phyloP scores from a whole-genome alignment of 345 rosid species.

The Salix exigua region DNA sequence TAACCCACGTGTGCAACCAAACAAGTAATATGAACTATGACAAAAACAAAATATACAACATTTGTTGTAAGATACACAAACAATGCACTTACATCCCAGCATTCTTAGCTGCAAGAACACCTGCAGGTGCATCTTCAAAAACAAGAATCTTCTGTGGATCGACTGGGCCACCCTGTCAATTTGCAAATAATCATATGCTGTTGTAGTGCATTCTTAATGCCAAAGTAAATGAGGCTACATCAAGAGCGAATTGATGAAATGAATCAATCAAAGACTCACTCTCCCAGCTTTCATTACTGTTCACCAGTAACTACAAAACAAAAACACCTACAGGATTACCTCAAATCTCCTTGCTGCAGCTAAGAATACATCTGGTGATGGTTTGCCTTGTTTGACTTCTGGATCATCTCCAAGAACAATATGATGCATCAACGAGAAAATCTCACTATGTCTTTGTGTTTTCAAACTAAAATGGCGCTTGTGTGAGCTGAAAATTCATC shows the following conservation, averaged over 20 bases:
- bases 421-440: slow-evolving; percentile 92
- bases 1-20: background rate
- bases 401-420: slow-evolving; percentile 89
- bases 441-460: slow-evolving; percentile 69
- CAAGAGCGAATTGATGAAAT: slow-evolving; percentile 6
- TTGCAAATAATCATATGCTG: slow-evolving; percentile 12
- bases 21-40: background rate
- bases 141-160: slow-evolving; percentile 55
- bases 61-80: background rate
- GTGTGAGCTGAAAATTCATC: slow-evolving; percentile 55
- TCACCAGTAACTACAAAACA: background rate
- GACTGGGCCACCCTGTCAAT: slow-evolving; percentile 56
- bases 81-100: slow-evolving; percentile 77
- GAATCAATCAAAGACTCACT: slow-evolving; percentile 6
- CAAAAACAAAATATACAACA: background rate
- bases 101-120: slow-evolving; percentile 85
- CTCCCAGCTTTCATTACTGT: background rate
- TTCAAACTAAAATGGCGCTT: slow-evolving; percentile 72
- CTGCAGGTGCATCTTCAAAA: slow-evolving; percentile 96
- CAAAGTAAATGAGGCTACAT: background rate
- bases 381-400: slow-evolving; percentile 92
- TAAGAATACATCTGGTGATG: slow-evolving; percentile 78
- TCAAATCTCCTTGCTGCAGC: slow-evolving; percentile 91
- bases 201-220: background rate
- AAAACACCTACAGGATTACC: slow-evolving; percentile 33